phyloP scores from a whole-genome alignment of 1,284 basidiomycete species.

The Trametes versicolor region DNA sequence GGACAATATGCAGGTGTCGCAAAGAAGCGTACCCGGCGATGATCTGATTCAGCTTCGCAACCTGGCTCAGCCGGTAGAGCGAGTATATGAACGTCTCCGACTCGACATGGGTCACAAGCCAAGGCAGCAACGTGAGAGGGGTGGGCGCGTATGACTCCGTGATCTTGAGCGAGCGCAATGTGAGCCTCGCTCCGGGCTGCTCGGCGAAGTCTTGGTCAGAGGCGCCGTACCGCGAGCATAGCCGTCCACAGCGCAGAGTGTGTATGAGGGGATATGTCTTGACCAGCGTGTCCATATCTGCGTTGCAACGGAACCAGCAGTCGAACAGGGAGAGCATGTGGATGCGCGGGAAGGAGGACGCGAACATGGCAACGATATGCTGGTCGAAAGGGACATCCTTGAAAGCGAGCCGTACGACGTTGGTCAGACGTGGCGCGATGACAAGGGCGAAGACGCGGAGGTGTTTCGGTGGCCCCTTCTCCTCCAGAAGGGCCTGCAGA shows the following conservation, averaged over 20 bases:
- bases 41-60: constrained; percentile 26
- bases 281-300: constrained; percentile 26
- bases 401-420: constrained; percentile 23
- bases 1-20: constrained; percentile 29
- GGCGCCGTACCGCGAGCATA: constrained; percentile 26
- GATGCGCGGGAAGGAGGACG: constrained; percentile 21
- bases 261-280: constrained; percentile 23
- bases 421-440: constrained; percentile 21
- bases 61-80: constrained; percentile 29
- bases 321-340: constrained; percentile 29
- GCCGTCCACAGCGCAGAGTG: constrained; percentile 28
- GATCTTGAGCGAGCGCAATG: constrained; percentile 28
- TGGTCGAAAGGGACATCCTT: constrained; percentile 28
- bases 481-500: constrained; percentile 16
- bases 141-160: constrained; percentile 33
- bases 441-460: constrained; percentile 23
- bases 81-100: constrained; percentile 29
- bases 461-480: constrained; percentile 3
- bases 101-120: constrained; percentile 25
- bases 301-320: constrained; percentile 31
- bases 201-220: not conserved
- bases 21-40: constrained; percentile 23
- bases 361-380: constrained; percentile 19
- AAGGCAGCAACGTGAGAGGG: constrained; percentile 31
- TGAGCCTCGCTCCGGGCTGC: constrained; percentile 5